Conservation (phyloP, 306 rosid species). For the Glycine latifolia region DNA sequence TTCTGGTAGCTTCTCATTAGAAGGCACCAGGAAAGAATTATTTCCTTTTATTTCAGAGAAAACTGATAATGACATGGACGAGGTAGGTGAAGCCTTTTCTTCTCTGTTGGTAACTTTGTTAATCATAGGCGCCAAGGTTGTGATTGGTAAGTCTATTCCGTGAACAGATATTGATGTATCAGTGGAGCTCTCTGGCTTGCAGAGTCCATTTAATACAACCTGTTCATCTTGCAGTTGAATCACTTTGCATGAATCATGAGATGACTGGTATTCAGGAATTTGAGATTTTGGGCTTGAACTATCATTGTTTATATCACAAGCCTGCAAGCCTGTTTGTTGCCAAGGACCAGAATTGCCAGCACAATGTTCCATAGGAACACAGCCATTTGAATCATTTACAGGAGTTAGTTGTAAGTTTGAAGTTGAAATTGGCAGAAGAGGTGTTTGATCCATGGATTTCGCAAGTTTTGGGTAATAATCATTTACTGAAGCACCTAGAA, state of each 20-base stretch:
- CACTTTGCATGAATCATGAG: too few relatives aligned
- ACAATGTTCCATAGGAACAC: slow-evolving; percentile 11
- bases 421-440: slow-evolving; percentile 30
- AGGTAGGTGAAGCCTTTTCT: slow-evolving; percentile 39
- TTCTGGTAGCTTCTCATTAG: slow-evolving; percentile 43
- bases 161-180: slow-evolving; percentile 33
- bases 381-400: slow-evolving; percentile 44
- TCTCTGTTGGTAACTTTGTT: slow-evolving; percentile 42
- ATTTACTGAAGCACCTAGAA: slow-evolving; percentile 46
- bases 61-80: slow-evolving; percentile 24
- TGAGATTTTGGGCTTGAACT: slow-evolving; percentile 39
- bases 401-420: slow-evolving; percentile 41
- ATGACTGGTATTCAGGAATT: not conserved
- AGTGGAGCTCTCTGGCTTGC: slow-evolving; percentile 47
- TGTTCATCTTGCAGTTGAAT: slow-evolving; percentile 36
- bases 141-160: slow-evolving; percentile 42
- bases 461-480: slow-evolving; percentile 37
- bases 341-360: slow-evolving; percentile 36
- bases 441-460: slow-evolving; percentile 48
- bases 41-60: slow-evolving; percentile 41
- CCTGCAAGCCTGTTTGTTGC: slow-evolving; percentile 32
- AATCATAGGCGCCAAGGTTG: slow-evolving; percentile 28
- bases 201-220: slow-evolving; percentile 38
- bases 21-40: slow-evolving; percentile 32
- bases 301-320: not conserved